phyloP scores from a whole-genome alignment of 129 eudicot genomes.

The Helianthus tuberosus region DNA sequence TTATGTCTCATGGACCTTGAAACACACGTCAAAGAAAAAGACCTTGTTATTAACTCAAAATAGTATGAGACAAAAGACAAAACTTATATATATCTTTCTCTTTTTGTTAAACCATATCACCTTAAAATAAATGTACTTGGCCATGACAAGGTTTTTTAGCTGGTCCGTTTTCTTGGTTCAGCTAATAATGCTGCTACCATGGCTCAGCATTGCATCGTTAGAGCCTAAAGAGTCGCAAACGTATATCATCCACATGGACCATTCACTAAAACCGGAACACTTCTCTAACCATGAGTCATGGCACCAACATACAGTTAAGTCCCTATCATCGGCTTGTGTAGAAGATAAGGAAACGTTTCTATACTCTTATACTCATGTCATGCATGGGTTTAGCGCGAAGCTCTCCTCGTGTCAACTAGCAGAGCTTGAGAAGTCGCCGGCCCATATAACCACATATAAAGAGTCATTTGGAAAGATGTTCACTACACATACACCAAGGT shows the following conservation, averaged over 20 bases:
- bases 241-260: slow-evolving; percentile 49
- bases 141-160: slow-evolving; percentile 19
- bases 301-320: slow-evolving; percentile 31
- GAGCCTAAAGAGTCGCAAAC: slow-evolving; percentile 28
- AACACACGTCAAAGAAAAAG: slow-evolving; percentile 8
- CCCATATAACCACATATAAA: slow-evolving; percentile 28
- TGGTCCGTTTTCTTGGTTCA: neutral
- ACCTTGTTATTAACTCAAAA: neutral
- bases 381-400: slow-evolving; percentile 33
- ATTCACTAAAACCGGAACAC: slow-evolving; percentile 35
- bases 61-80: neutral
- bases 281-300: slow-evolving; percentile 40
- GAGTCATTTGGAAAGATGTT: slow-evolving; percentile 44
- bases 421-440: slow-evolving; percentile 33
- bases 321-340: slow-evolving; percentile 20
- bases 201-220: neutral
- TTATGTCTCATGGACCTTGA: slow-evolving; percentile 11
- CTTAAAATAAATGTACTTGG: neutral
- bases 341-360: slow-evolving; percentile 17
- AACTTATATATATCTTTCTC: slow-evolving; percentile 16
- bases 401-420: slow-evolving; percentile 36
- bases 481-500: slow-evolving; percentile 37
- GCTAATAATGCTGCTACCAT: slow-evolving; percentile 20
- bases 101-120: neutral
- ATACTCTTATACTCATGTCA: too few relatives aligned